Evolutionary conservation across 192 early-diverging fungal species (phyloP).

Genomic region (Spinellus fusiger): DNA sequence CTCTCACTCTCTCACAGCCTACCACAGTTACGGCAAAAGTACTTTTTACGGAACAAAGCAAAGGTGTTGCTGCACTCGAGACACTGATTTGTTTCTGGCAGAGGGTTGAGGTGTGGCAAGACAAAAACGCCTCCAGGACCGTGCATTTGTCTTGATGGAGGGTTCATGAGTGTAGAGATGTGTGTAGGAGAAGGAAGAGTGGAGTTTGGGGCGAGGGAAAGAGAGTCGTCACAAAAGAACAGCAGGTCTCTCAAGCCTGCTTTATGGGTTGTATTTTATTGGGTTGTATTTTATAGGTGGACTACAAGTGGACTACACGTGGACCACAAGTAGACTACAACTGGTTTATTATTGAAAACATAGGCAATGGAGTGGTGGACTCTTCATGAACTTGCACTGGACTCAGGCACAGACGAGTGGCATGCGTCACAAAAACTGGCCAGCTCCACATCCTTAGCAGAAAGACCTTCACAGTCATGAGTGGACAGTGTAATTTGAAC

Average conservation of each 20-base stretch:
- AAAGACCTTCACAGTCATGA: constrained; percentile 84
- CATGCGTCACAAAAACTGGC: constrained; percentile 67
- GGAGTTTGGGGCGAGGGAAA: not conserved
- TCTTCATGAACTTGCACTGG: too few relatives aligned
- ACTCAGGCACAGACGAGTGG: too few relatives aligned
- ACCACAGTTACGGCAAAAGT: constrained; percentile 35
- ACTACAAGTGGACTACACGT: too few relatives aligned
- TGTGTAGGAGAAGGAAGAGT: not conserved
- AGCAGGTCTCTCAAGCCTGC: too few relatives aligned
- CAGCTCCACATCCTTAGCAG: constrained; percentile 67
- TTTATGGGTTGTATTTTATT: too few relatives aligned
- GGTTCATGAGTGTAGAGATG: not conserved
- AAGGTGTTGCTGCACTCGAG: constrained; percentile 16
- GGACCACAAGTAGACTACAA: too few relatives aligned
- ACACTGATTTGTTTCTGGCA: constrained; percentile 12
- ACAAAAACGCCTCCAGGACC: constrained; percentile 28
- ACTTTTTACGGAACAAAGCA: constrained; percentile 31
- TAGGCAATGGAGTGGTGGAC: too few relatives aligned
- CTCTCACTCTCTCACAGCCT: not conserved
- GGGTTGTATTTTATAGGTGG: too few relatives aligned
- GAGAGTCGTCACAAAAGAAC: too few relatives aligned
- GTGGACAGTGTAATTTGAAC: constrained; percentile 88
- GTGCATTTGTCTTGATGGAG: not conserved
- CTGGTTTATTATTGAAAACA: too few relatives aligned
- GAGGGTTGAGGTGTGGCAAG: constrained; percentile 13